Percentiles rank a stretch among this genome's conserved stretches.
Conservation (phyloP, 192 early-diverging fungal species). For the Linnemannia zychae region DNA sequence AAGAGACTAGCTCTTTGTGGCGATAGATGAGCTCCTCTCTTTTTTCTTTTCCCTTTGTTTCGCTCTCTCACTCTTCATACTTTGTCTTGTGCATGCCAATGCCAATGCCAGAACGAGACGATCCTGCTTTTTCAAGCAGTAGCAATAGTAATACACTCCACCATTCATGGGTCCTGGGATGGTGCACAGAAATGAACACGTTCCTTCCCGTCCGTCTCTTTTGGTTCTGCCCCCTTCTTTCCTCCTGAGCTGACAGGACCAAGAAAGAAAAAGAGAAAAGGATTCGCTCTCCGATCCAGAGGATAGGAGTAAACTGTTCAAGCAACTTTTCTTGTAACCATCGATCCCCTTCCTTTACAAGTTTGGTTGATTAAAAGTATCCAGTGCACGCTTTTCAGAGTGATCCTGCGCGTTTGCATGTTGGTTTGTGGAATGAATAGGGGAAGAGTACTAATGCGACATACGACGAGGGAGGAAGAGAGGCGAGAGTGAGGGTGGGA, state of each 20-base stretch:
- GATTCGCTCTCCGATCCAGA: conserved; percentile 39
- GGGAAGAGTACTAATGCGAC: not conserved
- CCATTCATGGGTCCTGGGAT: not conserved
- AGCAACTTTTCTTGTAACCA: not conserved
- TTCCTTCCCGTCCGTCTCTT: too few species aligned
- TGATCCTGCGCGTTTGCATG: not conserved
- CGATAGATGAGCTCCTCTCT: not conserved
- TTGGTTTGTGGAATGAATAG: conserved; percentile 11
- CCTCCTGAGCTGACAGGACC: not conserved
- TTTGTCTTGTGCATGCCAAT: not conserved
- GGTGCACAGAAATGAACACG: not conserved
- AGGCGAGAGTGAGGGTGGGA: not conserved
- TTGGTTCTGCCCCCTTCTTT: not conserved
- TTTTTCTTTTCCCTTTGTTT: not conserved
- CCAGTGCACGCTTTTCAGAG: not conserved
- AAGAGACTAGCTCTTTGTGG: not conserved
- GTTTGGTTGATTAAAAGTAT: too few species aligned
- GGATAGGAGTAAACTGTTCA: not conserved
- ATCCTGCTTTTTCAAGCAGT: not conserved
- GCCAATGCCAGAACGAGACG: not conserved
- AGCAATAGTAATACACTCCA: not conserved
- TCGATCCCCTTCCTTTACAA: not conserved
- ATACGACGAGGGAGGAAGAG: too few species aligned
- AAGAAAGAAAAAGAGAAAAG: conserved; percentile 2
- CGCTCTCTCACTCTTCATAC: not conserved